A percentile compares a stretch with the other conserved stretches of the same genome.
phyloP scores from a whole-genome alignment of 139 green algal genomes.

The Microglena sp. region DNA sequence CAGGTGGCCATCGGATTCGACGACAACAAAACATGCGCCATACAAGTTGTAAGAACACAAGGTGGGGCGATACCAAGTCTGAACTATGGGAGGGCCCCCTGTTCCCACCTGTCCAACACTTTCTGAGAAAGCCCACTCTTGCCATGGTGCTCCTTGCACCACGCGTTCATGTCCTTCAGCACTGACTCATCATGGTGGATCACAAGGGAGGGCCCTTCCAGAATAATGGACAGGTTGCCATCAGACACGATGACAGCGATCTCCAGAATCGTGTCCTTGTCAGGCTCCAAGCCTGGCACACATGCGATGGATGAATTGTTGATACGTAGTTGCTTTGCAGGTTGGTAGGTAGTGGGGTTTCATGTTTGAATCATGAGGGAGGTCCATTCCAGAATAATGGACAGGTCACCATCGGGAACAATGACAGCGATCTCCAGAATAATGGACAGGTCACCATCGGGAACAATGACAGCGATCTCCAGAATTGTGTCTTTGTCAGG shows the following conservation, averaged over 20 bases:
- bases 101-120: no score
- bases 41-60: no score
- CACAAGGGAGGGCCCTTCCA: slow-evolving; percentile 70
- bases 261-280: slow-evolving; percentile 81
- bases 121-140: slow-evolving; percentile 53
- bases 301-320: no score
- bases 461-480: slow-evolving; percentile 84
- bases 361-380: no score
- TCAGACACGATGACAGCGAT: slow-evolving; percentile 85
- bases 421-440: no score
- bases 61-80: no score
- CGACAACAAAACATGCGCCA: no score
- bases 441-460: slow-evolving; percentile 60
- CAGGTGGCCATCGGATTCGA: no score
- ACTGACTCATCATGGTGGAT: slow-evolving; percentile 80
- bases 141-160: slow-evolving; percentile 81
- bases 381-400: no score
- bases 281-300: slow-evolving; percentile 65
- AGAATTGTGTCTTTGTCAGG: slow-evolving; percentile 76
- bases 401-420: slow-evolving; percentile 67
- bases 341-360: no score
- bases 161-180: slow-evolving; percentile 84
- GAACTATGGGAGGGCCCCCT: no score
- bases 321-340: no score
- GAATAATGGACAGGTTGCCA: slow-evolving; percentile 38